Evolutionary conservation across 352 stramenopile species (phyloP).

Genomic region (Globisporangium yorkense): DNA sequence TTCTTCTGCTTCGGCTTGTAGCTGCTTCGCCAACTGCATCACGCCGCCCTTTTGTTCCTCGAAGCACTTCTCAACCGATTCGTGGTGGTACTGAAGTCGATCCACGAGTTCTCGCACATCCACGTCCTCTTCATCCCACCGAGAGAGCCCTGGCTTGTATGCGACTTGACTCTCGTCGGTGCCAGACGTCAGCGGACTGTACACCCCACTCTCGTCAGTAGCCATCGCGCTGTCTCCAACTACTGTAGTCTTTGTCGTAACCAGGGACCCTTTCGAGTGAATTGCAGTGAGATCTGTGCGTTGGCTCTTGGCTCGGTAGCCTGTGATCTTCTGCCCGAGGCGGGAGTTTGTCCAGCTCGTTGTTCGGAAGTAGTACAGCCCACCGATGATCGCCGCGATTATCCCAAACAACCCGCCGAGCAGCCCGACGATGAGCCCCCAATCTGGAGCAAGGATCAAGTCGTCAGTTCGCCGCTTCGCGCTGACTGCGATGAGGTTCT

Average conservation of each 20-base stretch:
- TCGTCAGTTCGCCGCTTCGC: constrained; percentile 70
- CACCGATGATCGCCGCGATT: constrained; percentile 64
- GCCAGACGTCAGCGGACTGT: too few relatives aligned
- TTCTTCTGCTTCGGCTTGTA: constrained; percentile 62
- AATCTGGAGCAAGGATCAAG: constrained; percentile 88
- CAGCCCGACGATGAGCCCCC: constrained; percentile 73
- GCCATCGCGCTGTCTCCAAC: background rate
- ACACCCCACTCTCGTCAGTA: background rate
- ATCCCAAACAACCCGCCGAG: constrained; percentile 73
- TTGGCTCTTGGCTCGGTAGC: constrained; percentile 49
- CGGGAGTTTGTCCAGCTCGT: constrained; percentile 67
- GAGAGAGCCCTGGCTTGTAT: constrained; percentile 49
- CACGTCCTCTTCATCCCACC: constrained; percentile 73
- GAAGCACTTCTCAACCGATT: constrained; percentile 66
- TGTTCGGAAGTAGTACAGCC: constrained; percentile 78
- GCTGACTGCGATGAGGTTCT: constrained; percentile 83
- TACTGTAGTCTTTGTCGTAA: constrained; percentile 27
- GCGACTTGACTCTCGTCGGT: background rate
- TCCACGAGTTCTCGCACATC: constrained; percentile 72
- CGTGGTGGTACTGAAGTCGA: constrained; percentile 71
- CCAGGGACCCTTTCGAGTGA: constrained; percentile 65
- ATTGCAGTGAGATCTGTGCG: constrained; percentile 47
- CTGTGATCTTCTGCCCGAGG: constrained; percentile 23
- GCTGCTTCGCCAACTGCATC: constrained; percentile 47
- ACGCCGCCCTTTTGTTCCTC: constrained; percentile 67